Base-by-base conservation (phyloP, 202 grass and related monocot genomes). In the Zizania palustris region DNA sequence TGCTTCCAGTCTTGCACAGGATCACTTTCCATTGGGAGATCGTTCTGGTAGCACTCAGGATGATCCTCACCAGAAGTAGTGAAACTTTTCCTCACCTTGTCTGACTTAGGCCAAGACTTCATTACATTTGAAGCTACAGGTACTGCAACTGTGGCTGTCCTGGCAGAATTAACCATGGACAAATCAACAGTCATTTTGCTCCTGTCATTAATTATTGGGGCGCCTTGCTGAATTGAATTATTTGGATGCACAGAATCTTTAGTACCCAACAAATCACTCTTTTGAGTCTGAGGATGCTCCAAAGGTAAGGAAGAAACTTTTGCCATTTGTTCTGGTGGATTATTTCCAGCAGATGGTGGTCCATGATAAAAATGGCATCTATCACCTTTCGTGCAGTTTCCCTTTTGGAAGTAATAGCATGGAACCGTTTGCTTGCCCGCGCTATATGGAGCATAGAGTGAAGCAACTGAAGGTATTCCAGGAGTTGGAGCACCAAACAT, bases 361-460 rank as follows among this genome's bases (percentile, higher is more conserved):
- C 83, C 93, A 54, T 99, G 96, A 63, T 85, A 89, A 85, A 90
- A 99, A 11, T 75, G 59, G 68, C 96, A 99, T 76, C 83, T 90
- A 65, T 99, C 92, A 53, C 96, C 96, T 87, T 93, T 99, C 21
- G 96, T 20, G 84, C 96, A 99, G 68, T 84, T 94, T 28, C 96
- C 92, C 86, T 94, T 92, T 54, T 83, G 87, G 74, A 99, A 99
- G 71, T 99, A 99, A 85, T 95, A 99, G 78, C 96, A 99, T 46
- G 96, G 87, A 59, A 88, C 85, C 81, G 60, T 79, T 75, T 95
- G 87, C 43, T 92, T 99, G 59, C 57, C 75, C 0, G 49, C 20
- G 78, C 85, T 94, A 80, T 83, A 86, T 61, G 64, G 45, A 77
- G 83, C 51, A 78, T 81, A 63, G 15, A 62, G 68, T 37, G 85